Base-by-base conservation (phyloP, 768 basidiomycete genomes). In the Hemileccinum impolitum region DNA sequence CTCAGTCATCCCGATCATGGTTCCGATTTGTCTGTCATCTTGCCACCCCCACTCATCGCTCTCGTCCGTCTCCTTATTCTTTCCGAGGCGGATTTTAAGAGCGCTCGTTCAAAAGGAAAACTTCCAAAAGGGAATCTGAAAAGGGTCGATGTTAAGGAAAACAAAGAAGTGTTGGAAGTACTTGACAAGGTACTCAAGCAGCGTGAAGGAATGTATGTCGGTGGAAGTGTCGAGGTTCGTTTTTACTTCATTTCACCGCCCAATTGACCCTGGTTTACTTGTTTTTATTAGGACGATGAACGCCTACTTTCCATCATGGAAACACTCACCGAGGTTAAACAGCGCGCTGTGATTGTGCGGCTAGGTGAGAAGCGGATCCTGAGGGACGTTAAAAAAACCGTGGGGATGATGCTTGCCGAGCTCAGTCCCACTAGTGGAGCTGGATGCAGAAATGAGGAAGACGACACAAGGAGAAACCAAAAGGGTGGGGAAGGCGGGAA, bases 331-430 rank as follows among this genome's bases (percentile, higher is more conserved):
- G 48, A 70, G 45, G 80, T 82, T 55, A 77, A 73, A 58, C 72
- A 72, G 50, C 73, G 83, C 50, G 91, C 92, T 1, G 61, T 85
- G 8, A 69, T 87, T 39, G 89, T 93, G 12, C 77, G 92, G 31
- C 63, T 90, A 10, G 88, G 89, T 4, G 92, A 94, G 71, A 92
- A 92, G 69, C 69, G 77, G 19, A 82, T 93, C 12, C 59, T 94
- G 46, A 60, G 58, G 3, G 56, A 54, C 1, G 51, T 67, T 0
- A 56, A 71, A 38, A 52, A 60, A 32, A 35, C n/a, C 14, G 25
- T 64, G 7, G 23, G 19, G 28, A 25, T 9, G 18, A 40, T 49
- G 41, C 45, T 54, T 41, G 36, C 49, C 9, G 53, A 55, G 30
- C 32, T 55, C 23, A 10, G 12, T 6, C 6, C 28, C 11, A 10